Percentiles rank a stretch among this genome's conserved stretches.
Conservation (phyloP, 1,284 basidiomycete species). For the Microbotryum silenes-acaulis region DNA sequence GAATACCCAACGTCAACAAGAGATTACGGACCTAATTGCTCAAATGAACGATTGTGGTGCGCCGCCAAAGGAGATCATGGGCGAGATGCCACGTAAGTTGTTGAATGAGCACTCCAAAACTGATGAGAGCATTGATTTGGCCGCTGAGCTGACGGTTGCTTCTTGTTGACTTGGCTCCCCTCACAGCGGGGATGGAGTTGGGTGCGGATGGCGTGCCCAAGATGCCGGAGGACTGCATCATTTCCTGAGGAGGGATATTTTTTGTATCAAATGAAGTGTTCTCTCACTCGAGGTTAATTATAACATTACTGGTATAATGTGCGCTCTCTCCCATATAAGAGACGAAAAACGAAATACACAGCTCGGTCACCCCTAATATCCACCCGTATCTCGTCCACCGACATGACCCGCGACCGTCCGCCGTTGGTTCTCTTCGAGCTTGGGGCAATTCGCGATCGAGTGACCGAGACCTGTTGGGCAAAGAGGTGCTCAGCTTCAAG, state of each 20-base stretch:
- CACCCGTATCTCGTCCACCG: conserved; percentile 15
- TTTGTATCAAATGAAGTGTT: too few species aligned
- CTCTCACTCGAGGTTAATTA: too few species aligned
- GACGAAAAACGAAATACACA: too few species aligned
- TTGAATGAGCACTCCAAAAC: not conserved
- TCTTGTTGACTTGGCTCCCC: not conserved
- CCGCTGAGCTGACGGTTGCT: not conserved
- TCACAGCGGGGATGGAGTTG: conserved; percentile 39
- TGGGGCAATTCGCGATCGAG: conserved; percentile 86
- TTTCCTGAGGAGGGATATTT: conserved; percentile 5
- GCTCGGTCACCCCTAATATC: not conserved
- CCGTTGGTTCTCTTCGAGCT: conserved; percentile 85
- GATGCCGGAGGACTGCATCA: conserved; percentile 42
- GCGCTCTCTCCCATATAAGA: too few species aligned
- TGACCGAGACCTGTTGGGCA: conserved; percentile 69
- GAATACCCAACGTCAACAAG: conserved; percentile 49
- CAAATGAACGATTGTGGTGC: conserved; percentile 80
- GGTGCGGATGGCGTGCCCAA: conserved; percentile 54
- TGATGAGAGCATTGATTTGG: not conserved
- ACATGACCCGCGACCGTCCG: conserved; percentile 74
- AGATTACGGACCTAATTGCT: conserved; percentile 63
- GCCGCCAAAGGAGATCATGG: conserved; percentile 85
- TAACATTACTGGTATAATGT: too few species aligned
- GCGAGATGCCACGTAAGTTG: conserved; percentile 69
- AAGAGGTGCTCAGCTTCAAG: not conserved